Base-by-base conservation (phyloP, 768 basidiomycete genomes). In the Ephemerocybe angulata region DNA sequence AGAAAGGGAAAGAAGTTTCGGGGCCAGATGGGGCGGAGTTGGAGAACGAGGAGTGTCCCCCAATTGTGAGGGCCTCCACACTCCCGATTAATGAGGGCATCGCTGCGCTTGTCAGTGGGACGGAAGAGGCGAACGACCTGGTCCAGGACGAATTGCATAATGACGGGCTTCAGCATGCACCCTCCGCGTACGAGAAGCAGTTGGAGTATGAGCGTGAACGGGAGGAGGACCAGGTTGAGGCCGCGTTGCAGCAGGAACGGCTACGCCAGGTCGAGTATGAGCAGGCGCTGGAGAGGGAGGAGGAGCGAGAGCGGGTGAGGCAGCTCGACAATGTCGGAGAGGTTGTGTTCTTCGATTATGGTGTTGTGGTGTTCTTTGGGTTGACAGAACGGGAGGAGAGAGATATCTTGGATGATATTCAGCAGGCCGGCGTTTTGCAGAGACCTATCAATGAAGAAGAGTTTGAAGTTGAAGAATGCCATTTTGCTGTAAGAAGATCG, bases 381-480 rank as follows among this genome's bases (percentile, higher is more conserved):
- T 76, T 98, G 51, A 70, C 78, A 2, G 93, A 94, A 65, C 65
- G 71, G 3, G 85, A 95, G 64, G 95, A 98, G 72, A 78, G 76
- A 55, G 83, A 84, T 59, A 85, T 98, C 40, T 67, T 98, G 40
- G 93, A 96, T 54, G 95, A 98, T 65, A 73, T 93, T 17, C 80
- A 83, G 4, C 78, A 75, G 35, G 91, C 90, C 0, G 86, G 87
- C 2, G 77, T 86, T 1, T 74, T 92, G 75, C 81, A 79, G 52
- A 71, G 87, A 40, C 76, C 75, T 50, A 72, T 88, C 37, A 67
- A 68, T 7, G 83, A 90, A 65, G 81, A 79, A 10, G 81, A 87
- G 59, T 95, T 94, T 94, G 93, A 97, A 65, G 77, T 95, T 19
- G 95, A 98, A 67, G 88, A 93, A 63, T 96, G 89, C 60, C 94